Conservation (phyloP, 441 rosid species). For the Erodium moschatum region DNA sequence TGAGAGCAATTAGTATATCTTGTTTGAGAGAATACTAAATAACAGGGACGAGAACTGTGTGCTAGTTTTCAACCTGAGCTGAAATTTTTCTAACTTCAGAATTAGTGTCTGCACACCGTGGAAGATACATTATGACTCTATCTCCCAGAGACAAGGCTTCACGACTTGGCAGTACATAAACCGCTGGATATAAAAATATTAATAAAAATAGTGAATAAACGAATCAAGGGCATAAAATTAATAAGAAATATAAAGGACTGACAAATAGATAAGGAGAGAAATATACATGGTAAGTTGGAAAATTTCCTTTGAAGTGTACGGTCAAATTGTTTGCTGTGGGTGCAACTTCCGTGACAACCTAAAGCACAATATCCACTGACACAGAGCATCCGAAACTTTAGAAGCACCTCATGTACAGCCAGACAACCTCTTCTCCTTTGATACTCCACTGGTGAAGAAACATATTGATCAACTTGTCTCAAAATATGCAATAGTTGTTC, state of each 20-base stretch:
- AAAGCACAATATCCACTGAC: slow-evolving; percentile 80
- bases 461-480: slow-evolving; percentile 81
- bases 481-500: slow-evolving; percentile 93
- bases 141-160: slow-evolving; percentile 92
- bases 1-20: slow-evolving; percentile 8
- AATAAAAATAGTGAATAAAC: slow-evolving; percentile 14
- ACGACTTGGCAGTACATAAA: slow-evolving; percentile 89
- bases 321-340: slow-evolving; percentile 78
- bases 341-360: slow-evolving; percentile 88
- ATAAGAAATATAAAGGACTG: slow-evolving; percentile 13
- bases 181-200: slow-evolving; percentile 48
- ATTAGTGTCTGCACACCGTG: slow-evolving; percentile 93
- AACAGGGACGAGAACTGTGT: neutral
- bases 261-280: slow-evolving; percentile 16
- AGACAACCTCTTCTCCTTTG: slow-evolving; percentile 94
- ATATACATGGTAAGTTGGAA: slow-evolving; percentile 81
- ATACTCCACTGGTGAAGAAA: slow-evolving; percentile 74
- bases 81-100: slow-evolving; percentile 93
- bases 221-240: slow-evolving; percentile 22
- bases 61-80: slow-evolving; percentile 62
- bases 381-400: slow-evolving; percentile 84
- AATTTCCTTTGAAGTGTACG: slow-evolving; percentile 59
- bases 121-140: slow-evolving; percentile 85
- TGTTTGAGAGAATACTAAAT: slow-evolving; percentile 10
- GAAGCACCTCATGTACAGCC: slow-evolving; percentile 87